Base-by-base conservation (phyloP, 208 protist genomes). In the Acanthamoeba sp. region DNA sequence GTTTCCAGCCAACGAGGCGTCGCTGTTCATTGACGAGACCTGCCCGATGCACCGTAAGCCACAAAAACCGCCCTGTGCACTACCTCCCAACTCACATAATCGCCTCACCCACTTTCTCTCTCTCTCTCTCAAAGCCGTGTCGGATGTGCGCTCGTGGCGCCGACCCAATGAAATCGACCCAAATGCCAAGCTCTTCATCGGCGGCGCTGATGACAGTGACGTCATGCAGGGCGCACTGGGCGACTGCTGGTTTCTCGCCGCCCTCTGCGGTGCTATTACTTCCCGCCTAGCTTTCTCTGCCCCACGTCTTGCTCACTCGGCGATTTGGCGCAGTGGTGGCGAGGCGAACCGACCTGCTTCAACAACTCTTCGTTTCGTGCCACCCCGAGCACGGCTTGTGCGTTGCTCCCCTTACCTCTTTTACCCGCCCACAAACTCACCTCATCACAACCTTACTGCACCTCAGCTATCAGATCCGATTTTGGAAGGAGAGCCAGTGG, bases 181-280 rank as follows among this genome's bases (percentile, higher is more conserved):
- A 7, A 32, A 80, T 2, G 40, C 84, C 36, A 38, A 52, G n/a
- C 87, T 95, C 40, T 95, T 95, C 57, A 36, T 62, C 27, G 88
- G 93, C n/a, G 94, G 94, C 29, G 52, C 88, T 2, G 73, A 87
- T 16, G 45, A 45, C 20, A 52, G 89, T 62, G 94, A 95, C 76
- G 71, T 95, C 20, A 66, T 69, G 29, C 94, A 95, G 45, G 94
- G 94, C 32, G 42, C 32, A 2, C 59, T 95, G 5, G 94, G 94
- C 48, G 87, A 76, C 48, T 93, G 89, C 48, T 95, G 36, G 32
- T 80, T 95, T n/a, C 91, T 95, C 59, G 85, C 48, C 66, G 87
- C 55, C 38, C 69, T 73, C 29, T 88, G 42, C 50, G 94, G 42
- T 92, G 29, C 36, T 1, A 94, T 14, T 76, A 3, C 45, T n/a